Evolutionary conservation across 2,329 filamentous ascomycete genomes (phyloP), one percentile per base, ranked within the genome.

Genomic region (Huntiella moniliformis): DNA sequence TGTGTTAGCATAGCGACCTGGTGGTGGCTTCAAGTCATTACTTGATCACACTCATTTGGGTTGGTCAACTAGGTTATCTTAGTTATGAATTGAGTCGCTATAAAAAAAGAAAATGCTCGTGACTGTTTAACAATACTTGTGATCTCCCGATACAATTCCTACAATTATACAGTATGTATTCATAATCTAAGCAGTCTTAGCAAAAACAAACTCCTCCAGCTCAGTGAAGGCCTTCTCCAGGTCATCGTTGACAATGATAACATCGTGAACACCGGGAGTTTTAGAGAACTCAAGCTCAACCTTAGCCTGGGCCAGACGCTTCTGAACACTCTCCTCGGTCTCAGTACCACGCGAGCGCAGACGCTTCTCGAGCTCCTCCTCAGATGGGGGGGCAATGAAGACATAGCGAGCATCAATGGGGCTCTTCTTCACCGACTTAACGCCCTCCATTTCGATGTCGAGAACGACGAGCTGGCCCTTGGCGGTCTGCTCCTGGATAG

Each of bases 361-460:
- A 36, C 84, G 71, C 56, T 71, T 60, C 66, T 93, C 86, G 34
- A 95, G 68, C 42, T 76, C 70, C 55, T 81, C 75, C 53, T 82
- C 63, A 3, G 73, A 80, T 0, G 87, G 88, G 10, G 87, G 87
- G 33, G 81, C 74, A 51, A 95, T 72, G 62, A 94, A 94, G 53
- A 93, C 64, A 64, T 84, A 94, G 46, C 83, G 76, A 5, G 85
- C 82, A 47, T 77, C 71, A 51, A 87, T 73, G 54, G 70, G 70
- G 42, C 79, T 82, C 51, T 73, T 71, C 61, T 86, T 85, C 56
- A 95, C 82, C 64, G 95, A 87, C 67, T 94, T 94, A 49, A 95
- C 86, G 50, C 87, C 87, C 58, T 94, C 86, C 84, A 95, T 94
- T 70, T 95, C 88, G 58, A 95, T 96, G 60, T 96, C 88, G 54